phyloP scores from a whole-genome alignment of 768 basidiomycete genomes.

The Termitomyces sp. region DNA sequence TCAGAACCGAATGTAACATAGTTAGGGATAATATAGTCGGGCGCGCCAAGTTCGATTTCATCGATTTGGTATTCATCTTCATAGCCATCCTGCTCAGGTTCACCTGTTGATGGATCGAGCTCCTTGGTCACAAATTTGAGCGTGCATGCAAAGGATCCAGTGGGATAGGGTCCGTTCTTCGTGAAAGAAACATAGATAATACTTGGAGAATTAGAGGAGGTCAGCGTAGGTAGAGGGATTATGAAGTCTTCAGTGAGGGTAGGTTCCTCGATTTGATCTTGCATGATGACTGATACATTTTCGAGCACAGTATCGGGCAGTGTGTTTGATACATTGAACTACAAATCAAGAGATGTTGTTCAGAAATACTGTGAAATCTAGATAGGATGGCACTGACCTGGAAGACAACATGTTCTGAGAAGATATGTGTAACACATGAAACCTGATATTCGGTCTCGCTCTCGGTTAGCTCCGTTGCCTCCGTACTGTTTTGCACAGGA shows the following conservation, averaged over 20 bases:
- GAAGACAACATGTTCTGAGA: constrained; percentile 94
- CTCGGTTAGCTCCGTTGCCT: constrained; percentile 84
- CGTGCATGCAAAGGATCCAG: constrained; percentile 83
- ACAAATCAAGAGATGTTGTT: not conserved
- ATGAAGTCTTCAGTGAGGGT: constrained; percentile 92
- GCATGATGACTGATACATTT: constrained; percentile 91
- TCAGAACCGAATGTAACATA: constrained; percentile 90
- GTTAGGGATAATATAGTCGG: constrained; percentile 94
- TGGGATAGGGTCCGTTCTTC: constrained; percentile 70
- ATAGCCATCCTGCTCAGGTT: constrained; percentile 98
- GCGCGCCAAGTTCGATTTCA: constrained; percentile 90
- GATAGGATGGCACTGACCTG: constrained; percentile 51
- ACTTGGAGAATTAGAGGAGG: constrained; percentile 68
- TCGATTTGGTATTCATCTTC: constrained; percentile 98
- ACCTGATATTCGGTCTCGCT: constrained; percentile 98
- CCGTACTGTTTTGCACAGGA: constrained; percentile 81
- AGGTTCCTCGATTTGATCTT: constrained; percentile 64
- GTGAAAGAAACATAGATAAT: constrained; percentile 93
- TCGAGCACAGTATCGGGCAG: constrained; percentile 93
- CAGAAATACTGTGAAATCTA: not conserved
- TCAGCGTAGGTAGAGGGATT: constrained; percentile 73
- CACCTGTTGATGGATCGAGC: constrained; percentile 90
- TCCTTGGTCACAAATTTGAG: constrained; percentile 98
- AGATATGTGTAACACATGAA: constrained; percentile 93
- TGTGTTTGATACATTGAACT: constrained; percentile 99